Base-by-base conservation (phyloP, 805 yeast genomes). In the Yarrowia osloensis region DNA sequence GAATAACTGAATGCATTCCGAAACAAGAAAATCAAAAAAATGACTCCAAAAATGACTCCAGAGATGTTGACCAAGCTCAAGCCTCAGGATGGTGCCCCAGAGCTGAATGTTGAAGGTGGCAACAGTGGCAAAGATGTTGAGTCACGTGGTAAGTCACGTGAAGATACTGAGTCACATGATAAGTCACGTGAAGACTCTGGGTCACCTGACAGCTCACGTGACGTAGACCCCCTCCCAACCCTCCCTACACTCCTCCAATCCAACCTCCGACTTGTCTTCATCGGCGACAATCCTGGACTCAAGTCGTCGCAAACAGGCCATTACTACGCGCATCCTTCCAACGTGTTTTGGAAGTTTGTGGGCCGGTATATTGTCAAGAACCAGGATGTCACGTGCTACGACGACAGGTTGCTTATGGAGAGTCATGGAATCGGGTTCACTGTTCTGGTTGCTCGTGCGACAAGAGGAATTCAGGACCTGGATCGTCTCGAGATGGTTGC, bases 221-320 rank as follows among this genome's bases (percentile, higher is more conserved):
- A n/a, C n/a, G n/a, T n/a, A n/a, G n/a, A n/a, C n/a, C n/a, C n/a
- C n/a, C n/a, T n/a, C n/a, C n/a, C n/a, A n/a, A n/a, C 66, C 13
- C 24, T 61, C 3, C 66, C 66, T 17, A n/a, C 15, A 1, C 31
- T 77, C 4, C 72, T 77, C 2, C 42, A 65, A 22, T 73, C 75
- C 0, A 74, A 73, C 5, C 71, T 84, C 26, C 70, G 71, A 5
- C 72, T 88, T 0, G 80, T 89, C 3, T 88, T 89, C 70, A 80
- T 88, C 2, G 95, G 95, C 0, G 88, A 81, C 77, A 89, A 89
- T 71, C 95, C 95, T 0, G 90, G 93, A 2, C 75, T 85, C 4
- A 81, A 81, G 71, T 87, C 92, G 0, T 84, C 90, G 0, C 70
- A 76, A 21, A 74, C 77, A 9, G 91, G 89, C 37, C 93, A 88